Percentiles rank a stretch among this genome's conserved stretches.
Evolutionary conservation across 495 filamentous ascomycete genomes (phyloP).

Genomic region (Thozetella sp.): DNA sequence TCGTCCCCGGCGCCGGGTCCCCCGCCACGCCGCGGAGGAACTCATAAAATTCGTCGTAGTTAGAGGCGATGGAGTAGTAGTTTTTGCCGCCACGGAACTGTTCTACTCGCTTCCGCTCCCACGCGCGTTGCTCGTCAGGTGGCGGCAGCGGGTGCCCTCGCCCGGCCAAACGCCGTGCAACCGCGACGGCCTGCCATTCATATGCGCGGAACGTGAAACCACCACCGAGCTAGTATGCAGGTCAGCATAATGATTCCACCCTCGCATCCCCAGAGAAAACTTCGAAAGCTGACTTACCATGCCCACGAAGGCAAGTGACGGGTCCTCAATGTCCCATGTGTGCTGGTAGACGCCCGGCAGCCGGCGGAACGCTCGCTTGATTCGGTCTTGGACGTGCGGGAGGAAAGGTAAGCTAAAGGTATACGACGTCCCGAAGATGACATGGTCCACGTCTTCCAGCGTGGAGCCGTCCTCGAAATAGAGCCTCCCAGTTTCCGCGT

Average conservation of each 20-base stretch:
- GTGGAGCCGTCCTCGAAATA: slow-evolving; percentile 53
- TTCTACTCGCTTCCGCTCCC: slow-evolving; percentile 34
- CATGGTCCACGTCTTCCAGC: slow-evolving; percentile 51
- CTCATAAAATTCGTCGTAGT: slow-evolving; percentile 31
- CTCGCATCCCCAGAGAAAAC: too few species aligned
- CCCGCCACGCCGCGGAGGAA: slow-evolving; percentile 28
- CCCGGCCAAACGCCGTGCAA: slow-evolving; percentile 58
- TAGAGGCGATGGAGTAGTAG: slow-evolving; percentile 34
- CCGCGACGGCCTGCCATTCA: slow-evolving; percentile 63
- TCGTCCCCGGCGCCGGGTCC: slow-evolving; percentile 31
- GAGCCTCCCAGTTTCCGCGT: slow-evolving; percentile 34
- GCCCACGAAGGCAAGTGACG: slow-evolving; percentile 33
- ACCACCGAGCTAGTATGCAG: slow-evolving; percentile 40
- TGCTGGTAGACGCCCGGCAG: slow-evolving; percentile 61
- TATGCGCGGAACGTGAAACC: slow-evolving; percentile 62
- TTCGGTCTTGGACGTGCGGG: slow-evolving; percentile 47
- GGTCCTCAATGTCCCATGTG: slow-evolving; percentile 53
- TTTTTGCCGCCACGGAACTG: slow-evolving; percentile 28
- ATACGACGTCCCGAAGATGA: slow-evolving; percentile 62
- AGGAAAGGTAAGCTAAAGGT: slow-evolving; percentile 59
- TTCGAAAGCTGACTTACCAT: slow-evolving; percentile 25
- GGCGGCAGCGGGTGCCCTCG: slow-evolving; percentile 27
- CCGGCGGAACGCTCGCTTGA: slow-evolving; percentile 40
- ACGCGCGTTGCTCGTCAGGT: slow-evolving; percentile 33
- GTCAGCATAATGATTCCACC: too few species aligned